Evolutionary conservation across 2,329 filamentous ascomycete species (phyloP).

Genomic region (Zelopaecilomyces penicillatus): DNA sequence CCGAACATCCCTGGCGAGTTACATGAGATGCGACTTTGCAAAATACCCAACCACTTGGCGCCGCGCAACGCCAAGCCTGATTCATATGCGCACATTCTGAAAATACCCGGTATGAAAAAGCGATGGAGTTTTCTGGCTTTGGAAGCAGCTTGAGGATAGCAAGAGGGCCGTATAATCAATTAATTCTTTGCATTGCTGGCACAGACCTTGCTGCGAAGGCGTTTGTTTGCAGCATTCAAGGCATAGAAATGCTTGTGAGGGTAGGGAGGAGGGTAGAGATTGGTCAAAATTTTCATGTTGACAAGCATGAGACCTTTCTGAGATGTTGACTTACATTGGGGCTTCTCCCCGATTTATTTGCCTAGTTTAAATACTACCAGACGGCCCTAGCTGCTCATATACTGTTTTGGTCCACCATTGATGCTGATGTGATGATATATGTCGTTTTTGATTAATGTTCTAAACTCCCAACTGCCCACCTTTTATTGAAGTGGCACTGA

Average conservation of each 20-base stretch:
- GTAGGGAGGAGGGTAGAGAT: too few relatives aligned
- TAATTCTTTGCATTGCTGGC: too few relatives aligned
- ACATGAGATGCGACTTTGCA: slow-evolving; percentile 7
- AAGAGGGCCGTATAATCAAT: background rate
- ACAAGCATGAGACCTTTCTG: slow-evolving; percentile 6
- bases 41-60: background rate
- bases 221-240: too few relatives aligned
- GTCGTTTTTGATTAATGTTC: too few relatives aligned
- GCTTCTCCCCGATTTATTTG: slow-evolving; percentile 12
- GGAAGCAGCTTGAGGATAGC: background rate
- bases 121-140: slow-evolving; percentile 5
- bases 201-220: too few relatives aligned
- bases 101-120: slow-evolving; percentile 9
- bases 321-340: slow-evolving; percentile 11
- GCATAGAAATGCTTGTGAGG: too few relatives aligned
- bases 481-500: too few relatives aligned
- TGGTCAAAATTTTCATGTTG: too few relatives aligned
- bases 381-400: too few relatives aligned
- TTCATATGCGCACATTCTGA: slow-evolving; percentile 6
- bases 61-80: slow-evolving; percentile 5
- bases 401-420: too few relatives aligned
- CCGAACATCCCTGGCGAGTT: slow-evolving; percentile 5
- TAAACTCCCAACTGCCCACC: too few relatives aligned
- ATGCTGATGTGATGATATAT: too few relatives aligned
- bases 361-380: slow-evolving; percentile 16